These are phyloP conservation scores for Ilyonectria destructans DNA, from an alignment of 2,329 filamentous ascomycete species.

Conservation along the genomic window DNA sequence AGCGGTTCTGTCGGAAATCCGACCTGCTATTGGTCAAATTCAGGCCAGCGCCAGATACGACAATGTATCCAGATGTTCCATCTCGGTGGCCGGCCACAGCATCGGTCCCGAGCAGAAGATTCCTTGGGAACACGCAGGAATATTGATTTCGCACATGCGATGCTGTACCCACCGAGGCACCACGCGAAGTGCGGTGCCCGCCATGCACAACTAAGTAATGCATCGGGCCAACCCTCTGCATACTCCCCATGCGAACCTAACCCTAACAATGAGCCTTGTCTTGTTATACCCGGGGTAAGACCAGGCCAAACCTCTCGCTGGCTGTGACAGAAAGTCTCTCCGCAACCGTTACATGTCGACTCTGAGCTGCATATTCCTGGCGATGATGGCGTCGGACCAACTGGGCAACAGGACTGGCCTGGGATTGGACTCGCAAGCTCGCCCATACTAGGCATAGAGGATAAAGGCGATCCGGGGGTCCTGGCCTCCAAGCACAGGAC, in stretches of 20 bases:
- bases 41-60: neutral
- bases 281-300: conserved; percentile 41
- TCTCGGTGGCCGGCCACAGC: conserved; percentile 18
- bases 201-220: conserved; percentile 31
- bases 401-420: conserved; percentile 34
- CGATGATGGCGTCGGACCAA: conserved; percentile 37
- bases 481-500: conserved; percentile 42
- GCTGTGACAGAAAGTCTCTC: conserved; percentile 38
- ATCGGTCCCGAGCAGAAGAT: conserved; percentile 22
- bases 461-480: conserved; percentile 38
- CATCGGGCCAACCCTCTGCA: conserved; percentile 37
- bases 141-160: conserved; percentile 19
- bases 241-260: conserved; percentile 46
- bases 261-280: conserved; percentile 35
- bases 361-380: conserved; percentile 37
- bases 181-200: conserved; percentile 18
- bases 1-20: conserved; percentile 10
- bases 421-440: conserved; percentile 53
- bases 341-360: conserved; percentile 42
- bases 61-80: conserved; percentile 10
- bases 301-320: conserved; percentile 33
- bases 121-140: conserved; percentile 14
- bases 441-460: conserved; percentile 54
- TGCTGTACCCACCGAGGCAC: conserved; percentile 21
- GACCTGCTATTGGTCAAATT: neutral